Base-by-base conservation (phyloP, 73 alveolate genomes). In the Tetrahymena malaccensis region DNA sequence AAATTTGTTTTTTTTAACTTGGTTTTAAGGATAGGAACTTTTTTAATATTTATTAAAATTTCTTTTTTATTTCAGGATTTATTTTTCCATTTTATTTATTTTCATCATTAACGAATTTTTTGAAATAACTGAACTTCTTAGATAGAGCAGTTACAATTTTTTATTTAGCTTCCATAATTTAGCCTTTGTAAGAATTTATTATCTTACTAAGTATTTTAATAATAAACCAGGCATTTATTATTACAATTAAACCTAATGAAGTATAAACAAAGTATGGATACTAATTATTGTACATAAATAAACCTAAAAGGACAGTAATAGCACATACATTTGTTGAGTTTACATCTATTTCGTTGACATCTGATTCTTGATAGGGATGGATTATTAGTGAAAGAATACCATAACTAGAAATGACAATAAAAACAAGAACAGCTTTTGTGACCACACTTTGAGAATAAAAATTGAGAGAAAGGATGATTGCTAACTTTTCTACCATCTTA, bases 401-500 rank as follows among this genome's bases (percentile, higher is more conserved):
- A 70, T 70, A 70, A 27, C 15, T 7, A 12, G 37, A 22, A 19
- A 70, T 70, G 17, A 70, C 31, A 19, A n/a, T 70, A 27, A 70
- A 27, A 12, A 70, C 37, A 70, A 70, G 89, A 70, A 70, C 31
- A 19, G 37, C 89, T 11, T 70, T 70, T 27, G 89, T 70, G 1
- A 27, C 37, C 1, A 70, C 31, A 25, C 89, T 70, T 70, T 70
- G 31, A 70, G 89, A 70, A 70, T 70, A 70, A 70, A 70, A 70
- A 70, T 70, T 70, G 6, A 70, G 37, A 19, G 37, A n/a, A 8
- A 70, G 37, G 31, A 55, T 93, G 31, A 95, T 95, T 0, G 40
- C 27, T 43, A 95, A n/a, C 34, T 95, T 95, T 44, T 96, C 34
- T 43, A 19, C 43, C 94, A 95, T 35, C 25, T 43, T 95, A 17